A percentile compares a stretch with the other conserved stretches of the same genome.
Conservation (phyloP, 2,329 filamentous ascomycete species). For the Parafenestella ontariensis region DNA sequence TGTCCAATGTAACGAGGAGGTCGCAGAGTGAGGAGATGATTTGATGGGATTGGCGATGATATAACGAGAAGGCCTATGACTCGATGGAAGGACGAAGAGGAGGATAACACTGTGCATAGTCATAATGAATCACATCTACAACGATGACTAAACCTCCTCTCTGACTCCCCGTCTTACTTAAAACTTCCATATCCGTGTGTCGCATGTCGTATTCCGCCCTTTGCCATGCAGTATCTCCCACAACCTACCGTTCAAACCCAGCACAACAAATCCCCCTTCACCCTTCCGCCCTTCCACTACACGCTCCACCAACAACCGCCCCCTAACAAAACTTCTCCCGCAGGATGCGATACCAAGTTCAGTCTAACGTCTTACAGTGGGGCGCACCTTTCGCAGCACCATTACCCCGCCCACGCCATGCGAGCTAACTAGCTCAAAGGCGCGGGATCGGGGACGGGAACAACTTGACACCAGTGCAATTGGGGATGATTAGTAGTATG, state of each 20-base stretch:
- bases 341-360: neutral
- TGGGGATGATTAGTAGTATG: no score
- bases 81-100: neutral
- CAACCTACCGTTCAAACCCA: no score
- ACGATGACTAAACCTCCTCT: neutral
- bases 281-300: neutral
- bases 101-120: neutral
- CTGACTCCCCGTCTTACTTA: neutral
- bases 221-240: no score
- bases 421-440: no score
- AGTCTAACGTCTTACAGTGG: neutral
- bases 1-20: neutral
- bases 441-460: no score
- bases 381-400: neutral
- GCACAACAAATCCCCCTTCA: no score
- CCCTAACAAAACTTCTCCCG: neutral
- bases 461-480: no score
- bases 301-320: neutral
- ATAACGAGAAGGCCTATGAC: neutral
- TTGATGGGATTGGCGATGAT: neutral
- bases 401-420: neutral
- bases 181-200: neutral
- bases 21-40: neutral
- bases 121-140: constrained; percentile 1
- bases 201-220: neutral